Conservation (phyloP, 31 red algal genomes). For the Odonthalia washingtoniensis region DNA sequence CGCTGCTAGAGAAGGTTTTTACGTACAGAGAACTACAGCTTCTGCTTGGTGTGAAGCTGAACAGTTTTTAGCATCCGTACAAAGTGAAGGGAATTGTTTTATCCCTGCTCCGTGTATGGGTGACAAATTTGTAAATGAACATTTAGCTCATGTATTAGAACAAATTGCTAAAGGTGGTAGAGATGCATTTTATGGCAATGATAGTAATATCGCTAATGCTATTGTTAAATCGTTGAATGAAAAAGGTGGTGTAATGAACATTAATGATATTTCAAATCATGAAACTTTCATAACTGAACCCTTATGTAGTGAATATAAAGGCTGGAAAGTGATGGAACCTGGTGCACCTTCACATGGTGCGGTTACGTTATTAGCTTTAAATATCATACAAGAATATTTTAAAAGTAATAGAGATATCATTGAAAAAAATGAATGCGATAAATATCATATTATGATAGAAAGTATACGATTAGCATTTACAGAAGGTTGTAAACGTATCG, state of each 20-base stretch:
- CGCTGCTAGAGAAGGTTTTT: constrained; percentile 66
- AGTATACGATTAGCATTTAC: constrained; percentile 62
- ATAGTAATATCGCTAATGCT: constrained; percentile 62
- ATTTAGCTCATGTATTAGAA: constrained; percentile 54
- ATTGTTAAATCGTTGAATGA: constrained; percentile 50
- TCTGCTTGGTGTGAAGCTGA: constrained; percentile 50
- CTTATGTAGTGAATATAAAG: constrained; percentile 67
- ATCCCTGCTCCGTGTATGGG: constrained; percentile 71
- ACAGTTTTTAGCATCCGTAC: constrained; percentile 21
- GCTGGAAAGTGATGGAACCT: constrained; percentile 69
- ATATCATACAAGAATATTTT: constrained; percentile 23
- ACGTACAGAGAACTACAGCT: constrained; percentile 61
- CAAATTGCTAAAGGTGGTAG: constrained; percentile 48
- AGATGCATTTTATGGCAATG: constrained; percentile 84
- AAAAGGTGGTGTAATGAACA: constrained; percentile 68
- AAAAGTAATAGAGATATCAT: constrained; percentile 11
- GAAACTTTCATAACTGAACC: constrained; percentile 37
- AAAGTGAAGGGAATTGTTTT: constrained; percentile 31
- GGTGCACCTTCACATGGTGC: constrained; percentile 83
- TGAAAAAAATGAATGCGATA: constrained; percentile 6
- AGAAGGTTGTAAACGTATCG: constrained; percentile 34
- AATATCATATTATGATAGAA: constrained; percentile 65
- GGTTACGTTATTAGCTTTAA: constrained; percentile 74
- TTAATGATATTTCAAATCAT: constrained; percentile 71
- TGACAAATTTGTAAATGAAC: constrained; percentile 69